Evolutionary conservation across 352 stramenopile species (phyloP).

Genomic region (Globisporangium spiculum): DNA sequence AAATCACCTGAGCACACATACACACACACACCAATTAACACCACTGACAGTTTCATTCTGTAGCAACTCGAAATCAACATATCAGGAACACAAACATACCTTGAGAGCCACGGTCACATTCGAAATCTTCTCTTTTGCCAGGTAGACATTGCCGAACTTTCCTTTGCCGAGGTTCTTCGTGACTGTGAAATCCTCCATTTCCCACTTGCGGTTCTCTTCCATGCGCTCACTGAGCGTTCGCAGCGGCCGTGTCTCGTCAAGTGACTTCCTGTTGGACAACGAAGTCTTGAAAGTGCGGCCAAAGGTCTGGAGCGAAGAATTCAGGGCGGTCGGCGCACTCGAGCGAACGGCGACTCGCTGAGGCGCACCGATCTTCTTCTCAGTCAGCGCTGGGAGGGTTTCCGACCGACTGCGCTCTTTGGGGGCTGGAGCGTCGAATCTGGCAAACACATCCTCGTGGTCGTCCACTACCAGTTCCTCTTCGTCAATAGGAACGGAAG

Average conservation of each 20-base stretch:
- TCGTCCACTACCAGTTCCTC: constrained; percentile 18
- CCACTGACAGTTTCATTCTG: not conserved
- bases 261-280: constrained; percentile 32
- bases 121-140: constrained; percentile 67
- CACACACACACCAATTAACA: not conserved
- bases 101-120: constrained; percentile 76
- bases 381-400: not conserved
- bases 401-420: constrained; percentile 7
- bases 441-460: not conserved
- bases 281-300: constrained; percentile 18
- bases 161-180: constrained; percentile 80
- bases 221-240: constrained; percentile 49
- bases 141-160: constrained; percentile 86
- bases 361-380: constrained; percentile 21
- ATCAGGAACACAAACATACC: constrained; percentile 28
- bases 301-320: constrained; percentile 19
- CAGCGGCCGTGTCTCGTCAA: constrained; percentile 37
- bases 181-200: constrained; percentile 75
- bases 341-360: constrained; percentile 40
- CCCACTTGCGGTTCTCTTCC: constrained; percentile 55
- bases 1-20: constrained; percentile 42
- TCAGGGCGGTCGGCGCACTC: constrained; percentile 14
- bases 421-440: not conserved
- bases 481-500: constrained; percentile 17
- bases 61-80: not conserved